Conservation (phyloP, 257 asterid genomes). For the Agastache rugosa region DNA sequence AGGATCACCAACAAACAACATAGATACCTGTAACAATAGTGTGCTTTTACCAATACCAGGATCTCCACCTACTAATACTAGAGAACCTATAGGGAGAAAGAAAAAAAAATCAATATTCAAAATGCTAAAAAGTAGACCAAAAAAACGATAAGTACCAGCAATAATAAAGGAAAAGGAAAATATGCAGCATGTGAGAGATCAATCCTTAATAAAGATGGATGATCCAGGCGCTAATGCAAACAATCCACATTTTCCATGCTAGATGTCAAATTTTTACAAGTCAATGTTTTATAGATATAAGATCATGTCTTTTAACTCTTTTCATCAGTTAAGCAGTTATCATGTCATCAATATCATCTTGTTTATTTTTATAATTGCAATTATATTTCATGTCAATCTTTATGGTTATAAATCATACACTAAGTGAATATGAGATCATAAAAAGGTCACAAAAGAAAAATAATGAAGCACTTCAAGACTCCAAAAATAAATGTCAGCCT, state of each 20-base stretch:
- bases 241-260: too few species aligned
- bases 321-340: not conserved
- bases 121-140: not conserved
- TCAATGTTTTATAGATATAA: too few species aligned
- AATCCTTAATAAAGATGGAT: conserved; percentile 13
- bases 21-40: conserved; percentile 77
- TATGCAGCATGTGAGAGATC: conserved; percentile 19
- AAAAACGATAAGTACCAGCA: not conserved
- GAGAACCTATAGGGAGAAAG: conserved; percentile 63
- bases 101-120: conserved; percentile 11
- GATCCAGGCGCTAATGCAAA: not conserved
- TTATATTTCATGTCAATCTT: not conserved
- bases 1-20: conserved; percentile 25
- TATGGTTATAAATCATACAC: not conserved
- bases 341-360: not conserved
- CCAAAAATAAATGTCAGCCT: not conserved
- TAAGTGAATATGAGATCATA: not conserved
- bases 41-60: conserved; percentile 99
- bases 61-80: conserved; percentile 94
- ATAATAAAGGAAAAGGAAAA: not conserved
- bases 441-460: not conserved
- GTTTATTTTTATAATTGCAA: not conserved
- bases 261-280: too few species aligned
- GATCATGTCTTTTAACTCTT: too few species aligned
- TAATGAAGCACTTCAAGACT: not conserved